Evolutionary conservation across 495 filamentous ascomycete genomes (phyloP), one percentile per base, ranked within the genome.

Genomic region (Talaromyces proteolyticus): DNA sequence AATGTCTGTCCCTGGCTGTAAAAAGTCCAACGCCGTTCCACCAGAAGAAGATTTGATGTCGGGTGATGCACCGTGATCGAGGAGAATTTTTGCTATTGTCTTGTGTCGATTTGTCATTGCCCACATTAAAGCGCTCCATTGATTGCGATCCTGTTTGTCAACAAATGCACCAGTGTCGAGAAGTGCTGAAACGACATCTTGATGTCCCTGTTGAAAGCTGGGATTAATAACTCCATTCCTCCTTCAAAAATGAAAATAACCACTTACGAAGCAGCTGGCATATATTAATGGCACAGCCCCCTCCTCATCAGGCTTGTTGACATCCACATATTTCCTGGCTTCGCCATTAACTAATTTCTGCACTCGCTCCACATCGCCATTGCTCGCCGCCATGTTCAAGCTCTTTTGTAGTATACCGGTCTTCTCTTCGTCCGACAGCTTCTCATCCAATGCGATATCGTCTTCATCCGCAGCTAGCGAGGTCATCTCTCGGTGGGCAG

Each of bases 111-210:
- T 99, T 36, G 93, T 97, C 89, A 96, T 97, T 24, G 93, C 93
- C 93, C 93, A 99, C 93, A 97, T 99, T 57, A 99, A 72, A 16
- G 93, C 85, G 63, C 89, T 99, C 93, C 93, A 99, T 54, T 92
- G 83, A 62, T 97, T 95, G 44, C 86, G 84, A 62, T 99, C 93
- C 68, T 96, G 93, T 60, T 86, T 82, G 65, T 99, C 89, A 22
- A 96, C 88, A 53, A 89, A 80, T n/a, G 88, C 93, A 4, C 93
- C 89, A 6, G 87, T 88, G 44, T 89, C 80, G 25, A 99, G 75
- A 29, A 99, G 81, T 25, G 85, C 83, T 41, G 83, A 74, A 20
- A 96, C 93, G 8, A 95, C 91, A 26, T 86, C 81, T 70, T 95
- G 88, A 65, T 99, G 93, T 36, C 93, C 89, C 88, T 93, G 61